phyloP scores from a whole-genome alignment of 495 filamentous ascomycete genomes.

The Xylaria intraflava region DNA sequence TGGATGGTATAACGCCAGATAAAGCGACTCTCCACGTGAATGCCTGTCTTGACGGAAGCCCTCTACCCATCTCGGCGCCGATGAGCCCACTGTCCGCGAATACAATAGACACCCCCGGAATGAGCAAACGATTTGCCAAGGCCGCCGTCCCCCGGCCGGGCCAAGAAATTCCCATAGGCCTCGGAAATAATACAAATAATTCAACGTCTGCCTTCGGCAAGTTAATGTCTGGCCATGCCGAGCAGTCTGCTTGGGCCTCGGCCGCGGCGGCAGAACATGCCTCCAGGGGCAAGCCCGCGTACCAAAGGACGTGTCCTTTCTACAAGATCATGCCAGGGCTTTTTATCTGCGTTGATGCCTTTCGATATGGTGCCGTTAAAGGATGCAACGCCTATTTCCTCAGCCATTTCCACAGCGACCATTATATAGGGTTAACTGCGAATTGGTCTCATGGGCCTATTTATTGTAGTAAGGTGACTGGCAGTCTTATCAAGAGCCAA shows the following conservation, averaged over 20 bases:
- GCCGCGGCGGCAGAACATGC: slow-evolving; percentile 74
- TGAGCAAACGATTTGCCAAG: slow-evolving; percentile 53
- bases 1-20: slow-evolving; percentile 53
- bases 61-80: slow-evolving; percentile 39
- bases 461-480: slow-evolving; percentile 90
- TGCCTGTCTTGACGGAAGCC: slow-evolving; percentile 79
- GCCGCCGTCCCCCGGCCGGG: slow-evolving; percentile 66
- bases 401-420: slow-evolving; percentile 96
- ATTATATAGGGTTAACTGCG: slow-evolving; percentile 85
- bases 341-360: slow-evolving; percentile 90
- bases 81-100: slow-evolving; percentile 21
- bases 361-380: slow-evolving; percentile 88
- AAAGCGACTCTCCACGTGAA: slow-evolving; percentile 77
- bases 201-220: slow-evolving; percentile 72
- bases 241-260: slow-evolving; percentile 81
- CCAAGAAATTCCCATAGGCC: slow-evolving; percentile 64
- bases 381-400: slow-evolving; percentile 94
- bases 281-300: slow-evolving; percentile 81
- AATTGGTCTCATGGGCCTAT: slow-evolving; percentile 93
- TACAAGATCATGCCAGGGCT: slow-evolving; percentile 96
- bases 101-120: slow-evolving; percentile 28
- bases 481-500: slow-evolving; percentile 78
- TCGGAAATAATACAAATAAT: slow-evolving; percentile 32
- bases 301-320: slow-evolving; percentile 88
- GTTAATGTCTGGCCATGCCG: slow-evolving; percentile 84